These are phyloP conservation scores for Smallanthus sonchifolius DNA, from an alignment of 129 eudicot species.

Conservation along the genomic window DNA sequence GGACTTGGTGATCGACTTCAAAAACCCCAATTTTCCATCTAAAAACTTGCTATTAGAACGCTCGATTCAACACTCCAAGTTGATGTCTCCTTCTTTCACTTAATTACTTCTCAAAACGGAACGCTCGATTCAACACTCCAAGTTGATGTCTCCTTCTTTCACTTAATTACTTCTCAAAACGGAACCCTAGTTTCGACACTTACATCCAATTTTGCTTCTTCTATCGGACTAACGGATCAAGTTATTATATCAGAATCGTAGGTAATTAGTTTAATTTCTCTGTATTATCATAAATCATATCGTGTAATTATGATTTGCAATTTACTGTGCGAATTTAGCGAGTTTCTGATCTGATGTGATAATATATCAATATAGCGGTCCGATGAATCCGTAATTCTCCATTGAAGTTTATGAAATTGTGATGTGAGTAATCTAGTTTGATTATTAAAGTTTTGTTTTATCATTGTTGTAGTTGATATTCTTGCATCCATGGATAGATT, in stretches of 20 bases:
- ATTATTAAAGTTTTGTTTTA: neutral
- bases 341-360: conserved; percentile 16
- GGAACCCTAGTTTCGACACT: conserved; percentile 5
- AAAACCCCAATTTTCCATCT: conserved; percentile 1
- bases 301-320: neutral
- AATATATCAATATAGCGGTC: neutral
- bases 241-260: neutral
- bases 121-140: neutral
- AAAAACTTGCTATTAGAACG: neutral
- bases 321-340: neutral
- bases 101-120: neutral
- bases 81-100: too few relatives aligned
- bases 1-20: too few relatives aligned
- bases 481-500: conserved; percentile 11
- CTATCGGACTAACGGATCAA: too few relatives aligned
- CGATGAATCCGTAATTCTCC: neutral
- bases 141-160: too few relatives aligned
- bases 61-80: neutral
- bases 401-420: neutral
- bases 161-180: neutral
- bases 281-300: neutral
- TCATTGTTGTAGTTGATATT: conserved; percentile 12
- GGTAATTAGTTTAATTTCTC: neutral
- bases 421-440: neutral
- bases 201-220: neutral